Evolutionary conservation across 2,329 filamentous ascomycete species (phyloP).

Genomic region (Thielaviopsis punctulata): DNA sequence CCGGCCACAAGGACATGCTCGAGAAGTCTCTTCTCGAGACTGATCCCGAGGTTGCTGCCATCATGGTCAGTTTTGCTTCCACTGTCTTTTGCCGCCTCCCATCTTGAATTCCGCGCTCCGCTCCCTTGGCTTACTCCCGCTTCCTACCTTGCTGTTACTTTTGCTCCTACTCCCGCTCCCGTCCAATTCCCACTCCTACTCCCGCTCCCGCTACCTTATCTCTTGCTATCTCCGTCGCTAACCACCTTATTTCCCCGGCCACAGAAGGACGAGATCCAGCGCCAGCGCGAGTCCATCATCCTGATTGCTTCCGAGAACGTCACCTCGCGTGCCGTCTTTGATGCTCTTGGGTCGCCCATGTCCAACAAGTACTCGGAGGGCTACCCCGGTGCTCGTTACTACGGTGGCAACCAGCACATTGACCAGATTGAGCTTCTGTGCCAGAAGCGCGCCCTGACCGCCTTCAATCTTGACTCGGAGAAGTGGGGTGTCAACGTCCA

Average conservation of each 20-base stretch:
- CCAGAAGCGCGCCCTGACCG: constrained; percentile 81
- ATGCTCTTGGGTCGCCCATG: constrained; percentile 87
- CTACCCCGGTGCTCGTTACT: constrained; percentile 95
- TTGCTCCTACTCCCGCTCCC: not conserved
- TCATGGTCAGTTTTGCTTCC: constrained; percentile 55
- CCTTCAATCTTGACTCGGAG: constrained; percentile 68
- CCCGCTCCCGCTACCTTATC: not conserved
- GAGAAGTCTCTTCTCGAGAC: constrained; percentile 84
- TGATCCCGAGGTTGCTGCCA: constrained; percentile 85
- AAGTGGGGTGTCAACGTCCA: constrained; percentile 99
- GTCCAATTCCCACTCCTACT: not conserved
- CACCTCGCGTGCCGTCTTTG: constrained; percentile 93
- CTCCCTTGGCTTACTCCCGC: not conserved
- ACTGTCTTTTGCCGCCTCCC: not conserved
- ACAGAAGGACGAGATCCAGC: constrained; percentile 81
- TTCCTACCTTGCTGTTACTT: not conserved
- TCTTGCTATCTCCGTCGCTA: constrained; percentile 18
- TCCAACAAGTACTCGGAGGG: constrained; percentile 99
- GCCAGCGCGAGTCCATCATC: constrained; percentile 95
- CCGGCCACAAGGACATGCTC: constrained; percentile 58
- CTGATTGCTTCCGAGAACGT: constrained; percentile 99
- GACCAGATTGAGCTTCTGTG: constrained; percentile 90
- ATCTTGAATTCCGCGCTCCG: not conserved
- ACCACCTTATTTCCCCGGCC: constrained; percentile 10
- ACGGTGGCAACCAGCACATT: constrained; percentile 97